phyloP scores from a whole-genome alignment of 345 rosid species.

The Lepidium sativum region DNA sequence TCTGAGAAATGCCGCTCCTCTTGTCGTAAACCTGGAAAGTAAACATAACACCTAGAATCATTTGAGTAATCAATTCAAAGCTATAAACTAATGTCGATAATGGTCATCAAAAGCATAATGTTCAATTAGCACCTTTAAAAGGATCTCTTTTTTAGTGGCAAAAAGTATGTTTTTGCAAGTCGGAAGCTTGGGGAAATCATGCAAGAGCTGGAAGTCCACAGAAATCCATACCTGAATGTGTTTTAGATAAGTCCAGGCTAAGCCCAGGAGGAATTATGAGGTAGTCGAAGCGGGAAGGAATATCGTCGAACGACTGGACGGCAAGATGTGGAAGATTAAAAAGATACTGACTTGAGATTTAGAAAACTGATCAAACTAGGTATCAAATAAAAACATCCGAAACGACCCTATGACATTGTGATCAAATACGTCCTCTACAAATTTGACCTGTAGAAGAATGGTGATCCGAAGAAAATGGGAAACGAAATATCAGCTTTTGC shows the following conservation, averaged over 20 bases:
- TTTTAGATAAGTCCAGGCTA: not conserved
- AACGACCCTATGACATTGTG: not conserved
- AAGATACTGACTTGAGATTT: not conserved
- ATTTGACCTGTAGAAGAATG: not conserved
- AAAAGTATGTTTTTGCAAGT: not conserved
- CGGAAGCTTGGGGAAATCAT: not conserved
- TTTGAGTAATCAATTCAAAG: not conserved
- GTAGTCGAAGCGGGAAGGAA: not conserved
- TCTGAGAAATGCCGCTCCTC: not conserved
- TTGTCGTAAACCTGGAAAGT: constrained; percentile 1
- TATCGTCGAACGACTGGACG: constrained; percentile 22
- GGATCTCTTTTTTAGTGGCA: not conserved
- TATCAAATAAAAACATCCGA: not conserved
- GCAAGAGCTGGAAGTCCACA: not conserved
- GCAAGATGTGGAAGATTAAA: not conserved
- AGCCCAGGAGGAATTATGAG: not conserved
- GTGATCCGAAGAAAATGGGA: not conserved
- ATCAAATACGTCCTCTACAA: not conserved
- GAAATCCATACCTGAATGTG: constrained; percentile 11
- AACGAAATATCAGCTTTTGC: not conserved
- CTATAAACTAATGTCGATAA: not conserved
- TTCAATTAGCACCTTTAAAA: not conserved
- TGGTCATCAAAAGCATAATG: not conserved
- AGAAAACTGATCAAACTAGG: not conserved
- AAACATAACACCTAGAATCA: constrained; percentile 1